These are phyloP conservation scores for Phaseolus lunatus DNA, from an alignment of 306 rosid genomes.

Conservation along the genomic window DNA sequence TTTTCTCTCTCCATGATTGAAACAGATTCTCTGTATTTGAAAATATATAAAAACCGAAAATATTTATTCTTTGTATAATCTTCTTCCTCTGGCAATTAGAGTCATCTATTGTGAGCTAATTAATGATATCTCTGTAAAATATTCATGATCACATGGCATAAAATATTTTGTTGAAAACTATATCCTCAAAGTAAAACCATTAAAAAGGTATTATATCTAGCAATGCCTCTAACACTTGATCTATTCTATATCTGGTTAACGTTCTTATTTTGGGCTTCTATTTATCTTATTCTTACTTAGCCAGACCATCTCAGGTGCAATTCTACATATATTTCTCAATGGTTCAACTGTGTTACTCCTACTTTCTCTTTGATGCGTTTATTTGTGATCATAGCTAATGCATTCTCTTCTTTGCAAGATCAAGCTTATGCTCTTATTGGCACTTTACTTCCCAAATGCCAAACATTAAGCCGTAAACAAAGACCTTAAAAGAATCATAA, in stretches of 20 bases:
- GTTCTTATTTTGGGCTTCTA: neutral
- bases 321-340: neutral
- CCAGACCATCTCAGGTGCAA: neutral
- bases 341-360: neutral
- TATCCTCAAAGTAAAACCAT: neutral
- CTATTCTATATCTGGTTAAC: neutral
- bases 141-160: neutral
- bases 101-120: neutral
- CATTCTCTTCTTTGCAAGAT: neutral
- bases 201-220: no score
- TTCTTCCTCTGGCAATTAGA: conserved; percentile 16
- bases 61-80: neutral
- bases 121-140: neutral
- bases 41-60: neutral
- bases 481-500: neutral
- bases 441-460: conserved; percentile 17
- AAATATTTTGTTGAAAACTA: neutral
- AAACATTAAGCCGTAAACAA: conserved; percentile 1
- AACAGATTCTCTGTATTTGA: neutral
- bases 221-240: neutral
- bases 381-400: neutral
- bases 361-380: neutral
- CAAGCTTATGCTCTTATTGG: conserved; percentile 9
- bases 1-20: conserved; percentile 1
- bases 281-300: neutral